Evolutionary conservation across 1,284 basidiomycete species (phyloP).

Genomic region (Ceratobasidium sp.): DNA sequence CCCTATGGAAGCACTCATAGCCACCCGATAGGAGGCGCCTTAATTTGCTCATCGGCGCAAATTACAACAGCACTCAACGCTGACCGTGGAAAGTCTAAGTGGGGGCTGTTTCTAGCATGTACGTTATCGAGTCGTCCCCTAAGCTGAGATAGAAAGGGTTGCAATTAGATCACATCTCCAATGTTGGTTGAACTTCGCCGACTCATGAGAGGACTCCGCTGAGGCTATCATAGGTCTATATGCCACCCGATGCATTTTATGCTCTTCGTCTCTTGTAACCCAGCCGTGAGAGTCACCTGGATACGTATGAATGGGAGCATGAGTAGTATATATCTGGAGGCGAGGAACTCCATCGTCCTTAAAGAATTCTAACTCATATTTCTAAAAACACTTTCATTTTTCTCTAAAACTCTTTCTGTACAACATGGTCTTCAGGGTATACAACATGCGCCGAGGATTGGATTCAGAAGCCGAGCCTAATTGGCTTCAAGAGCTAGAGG

Average conservation of each 20-base stretch:
- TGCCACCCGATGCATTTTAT: neutral
- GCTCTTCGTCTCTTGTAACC: neutral
- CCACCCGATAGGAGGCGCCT: neutral
- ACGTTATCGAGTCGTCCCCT: too few relatives aligned
- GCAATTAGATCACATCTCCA: too few relatives aligned
- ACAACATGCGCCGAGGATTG: neutral
- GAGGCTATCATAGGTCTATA: too few relatives aligned
- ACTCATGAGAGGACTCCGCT: neutral
- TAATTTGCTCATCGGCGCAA: neutral
- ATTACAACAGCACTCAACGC: too few relatives aligned
- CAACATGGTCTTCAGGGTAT: neutral
- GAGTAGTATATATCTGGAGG: neutral
- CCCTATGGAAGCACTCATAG: neutral
- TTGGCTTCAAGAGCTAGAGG: conserved; percentile 19
- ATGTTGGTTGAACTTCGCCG: neutral
- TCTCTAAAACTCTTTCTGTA: neutral
- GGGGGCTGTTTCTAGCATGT: too few relatives aligned
- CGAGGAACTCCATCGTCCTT: neutral
- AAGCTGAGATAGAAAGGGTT: too few relatives aligned
- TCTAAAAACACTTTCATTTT: neutral
- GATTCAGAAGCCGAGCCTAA: neutral
- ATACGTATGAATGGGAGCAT: neutral
- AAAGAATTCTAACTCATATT: too few relatives aligned
- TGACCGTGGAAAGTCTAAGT: too few relatives aligned
- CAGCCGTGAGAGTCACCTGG: neutral